Base-by-base conservation (phyloP, 2,329 filamentous ascomycete species). In the Colletotrichum neosansevieriae region DNA sequence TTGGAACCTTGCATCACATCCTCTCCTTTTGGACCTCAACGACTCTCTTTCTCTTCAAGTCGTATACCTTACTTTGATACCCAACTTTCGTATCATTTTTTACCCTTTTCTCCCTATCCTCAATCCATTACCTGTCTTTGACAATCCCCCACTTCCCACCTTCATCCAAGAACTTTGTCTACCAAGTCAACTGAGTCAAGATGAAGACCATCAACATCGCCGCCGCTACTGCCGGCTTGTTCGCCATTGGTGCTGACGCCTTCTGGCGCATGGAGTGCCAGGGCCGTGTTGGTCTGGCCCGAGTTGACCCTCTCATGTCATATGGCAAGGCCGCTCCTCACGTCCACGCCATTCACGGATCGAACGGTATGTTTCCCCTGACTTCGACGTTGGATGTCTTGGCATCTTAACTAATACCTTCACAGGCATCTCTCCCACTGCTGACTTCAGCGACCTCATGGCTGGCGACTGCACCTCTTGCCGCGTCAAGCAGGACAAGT, bases 181-280 rank as follows among this genome's bases (percentile, higher is more conserved):
- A 50, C 19, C 36, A 29, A 36, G 12, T 57, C 36, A 58, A 44
- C n/a, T 45, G 13, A 45, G 49, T n/a, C 54, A 67, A 17, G 15
- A 70, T 70, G 67, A 70, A 68, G 51, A 24, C 29, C 19, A 40
- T 13, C 10, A 57, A 13, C 17, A 15, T 58, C 24, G 11, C 64
- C 21, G 54, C 60, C 17, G n/a, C 54, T 1, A 45, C 57, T 5
- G 21, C n/a, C 12, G 17, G 32, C n/a, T 19, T 42, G 15, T 38
- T 69, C 2, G 53, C 34, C 12, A 17, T n/a, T 45, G 72, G 80
- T 65, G 85, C 83, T 53, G 76, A 86, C 73, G 94, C 92, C 68
- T 97, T 97, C 80, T 97, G 93, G 93, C 93, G 94, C 76, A 92
- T 97, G 86, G 91, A 93, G 74, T 97, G 94, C 79, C 91, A 88